Evolutionary conservation across 305 asterid genomes (phyloP).

Genomic region (Fraxinus baroniana): DNA sequence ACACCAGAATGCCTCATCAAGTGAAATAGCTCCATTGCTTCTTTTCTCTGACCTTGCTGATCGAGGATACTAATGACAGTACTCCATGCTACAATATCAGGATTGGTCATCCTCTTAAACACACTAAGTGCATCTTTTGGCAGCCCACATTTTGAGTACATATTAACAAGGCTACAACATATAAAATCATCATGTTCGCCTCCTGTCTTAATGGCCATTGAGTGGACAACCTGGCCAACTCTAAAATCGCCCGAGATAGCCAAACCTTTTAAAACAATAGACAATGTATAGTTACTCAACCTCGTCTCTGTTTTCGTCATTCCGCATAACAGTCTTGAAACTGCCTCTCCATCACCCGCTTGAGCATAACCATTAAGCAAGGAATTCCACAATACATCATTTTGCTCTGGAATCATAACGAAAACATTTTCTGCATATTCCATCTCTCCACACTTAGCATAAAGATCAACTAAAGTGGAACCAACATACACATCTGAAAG

Average conservation of each 20-base stretch:
- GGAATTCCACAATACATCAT: conserved; percentile 72
- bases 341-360: conserved; percentile 61
- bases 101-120: conserved; percentile 51
- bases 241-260: conserved; percentile 44
- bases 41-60: conserved; percentile 67
- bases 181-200: conserved; percentile 65
- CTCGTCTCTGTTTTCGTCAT: conserved; percentile 64
- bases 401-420: conserved; percentile 61
- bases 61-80: conserved; percentile 66
- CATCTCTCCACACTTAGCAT: conserved; percentile 67
- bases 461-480: conserved; percentile 70
- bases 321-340: conserved; percentile 45
- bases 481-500: conserved; percentile 68
- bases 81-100: conserved; percentile 83
- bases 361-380: conserved; percentile 83
- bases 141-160: conserved; percentile 75
- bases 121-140: conserved; percentile 59
- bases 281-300: conserved; percentile 60
- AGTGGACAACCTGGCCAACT: conserved; percentile 66
- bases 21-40: conserved; percentile 62
- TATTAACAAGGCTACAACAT: conserved; percentile 67
- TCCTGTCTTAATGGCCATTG: conserved; percentile 60
- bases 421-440: conserved; percentile 60
- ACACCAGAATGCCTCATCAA: conserved; percentile 59
- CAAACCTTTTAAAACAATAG: conserved; percentile 72